Evolutionary conservation across 768 basidiomycete species (phyloP).

Genomic region (Suillus discolor): DNA sequence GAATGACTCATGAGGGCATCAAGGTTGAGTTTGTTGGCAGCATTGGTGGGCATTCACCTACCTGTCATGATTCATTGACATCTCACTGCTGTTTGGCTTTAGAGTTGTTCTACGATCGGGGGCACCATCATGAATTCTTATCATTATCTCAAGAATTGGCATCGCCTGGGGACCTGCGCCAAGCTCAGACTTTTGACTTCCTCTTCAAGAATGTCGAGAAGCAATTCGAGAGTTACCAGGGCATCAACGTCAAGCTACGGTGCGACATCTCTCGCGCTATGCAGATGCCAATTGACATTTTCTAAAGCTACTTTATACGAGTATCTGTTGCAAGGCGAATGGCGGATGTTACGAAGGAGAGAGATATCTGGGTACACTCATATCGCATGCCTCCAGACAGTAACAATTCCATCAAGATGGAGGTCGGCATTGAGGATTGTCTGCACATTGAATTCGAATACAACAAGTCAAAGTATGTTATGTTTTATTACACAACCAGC

Average conservation of each 20-base stretch:
- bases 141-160: slow-evolving; percentile 95
- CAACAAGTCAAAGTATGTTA: slow-evolving; percentile 94
- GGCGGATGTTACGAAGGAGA: slow-evolving; percentile 92
- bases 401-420: slow-evolving; percentile 99
- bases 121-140: slow-evolving; percentile 97
- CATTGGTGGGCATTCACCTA: slow-evolving; percentile 64
- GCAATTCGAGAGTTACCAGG: slow-evolving; percentile 97
- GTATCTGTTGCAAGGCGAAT: slow-evolving; percentile 89
- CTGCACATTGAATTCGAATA: slow-evolving; percentile 99
- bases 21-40: slow-evolving; percentile 97
- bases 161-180: slow-evolving; percentile 94
- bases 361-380: slow-evolving; percentile 96
- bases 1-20: slow-evolving; percentile 92
- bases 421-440: slow-evolving; percentile 99
- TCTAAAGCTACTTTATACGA: slow-evolving; percentile 83
- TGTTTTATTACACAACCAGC: slow-evolving; percentile 4
- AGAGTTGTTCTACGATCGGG: slow-evolving; percentile 96
- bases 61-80: not conserved
- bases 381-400: slow-evolving; percentile 98
- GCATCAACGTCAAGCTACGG: slow-evolving; percentile 98
- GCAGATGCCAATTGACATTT: slow-evolving; percentile 11
- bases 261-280: slow-evolving; percentile 38
- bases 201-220: slow-evolving; percentile 99
- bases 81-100: slow-evolving; percentile 4
- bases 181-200: slow-evolving; percentile 96